Evolutionary conservation across 495 filamentous ascomycete genomes (phyloP).

Genomic region (Hypoxylon subgilvum): DNA sequence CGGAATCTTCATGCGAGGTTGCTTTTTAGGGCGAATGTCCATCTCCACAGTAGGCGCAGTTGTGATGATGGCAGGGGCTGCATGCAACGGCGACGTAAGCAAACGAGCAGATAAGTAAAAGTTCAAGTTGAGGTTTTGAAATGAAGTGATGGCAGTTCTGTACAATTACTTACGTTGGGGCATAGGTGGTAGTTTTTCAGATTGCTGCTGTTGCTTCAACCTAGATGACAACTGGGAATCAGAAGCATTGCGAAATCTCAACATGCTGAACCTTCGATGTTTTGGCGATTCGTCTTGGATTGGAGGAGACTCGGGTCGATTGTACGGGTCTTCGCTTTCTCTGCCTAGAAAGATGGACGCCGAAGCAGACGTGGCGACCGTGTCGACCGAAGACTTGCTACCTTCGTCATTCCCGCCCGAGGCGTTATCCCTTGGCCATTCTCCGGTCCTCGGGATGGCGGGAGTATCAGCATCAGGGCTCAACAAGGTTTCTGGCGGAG

Average conservation of each 20-base stretch:
- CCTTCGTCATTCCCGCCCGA: slow-evolving; percentile 18
- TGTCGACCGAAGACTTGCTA: slow-evolving; percentile 29
- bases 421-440: slow-evolving; percentile 2
- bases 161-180: slow-evolving; percentile 70
- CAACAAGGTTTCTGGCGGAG: slow-evolving; percentile 18
- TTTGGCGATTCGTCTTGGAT: slow-evolving; percentile 57
- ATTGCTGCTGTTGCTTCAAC: slow-evolving; percentile 72
- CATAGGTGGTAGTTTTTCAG: slow-evolving; percentile 69
- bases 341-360: slow-evolving; percentile 28
- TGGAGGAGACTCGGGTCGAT: slow-evolving; percentile 45
- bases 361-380: slow-evolving; percentile 26
- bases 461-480: slow-evolving; percentile 24
- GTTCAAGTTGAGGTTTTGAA: too few species aligned
- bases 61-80: slow-evolving; percentile 89
- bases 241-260: slow-evolving; percentile 90
- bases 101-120: too few species aligned
- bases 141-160: too few species aligned
- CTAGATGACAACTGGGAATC: slow-evolving; percentile 86
- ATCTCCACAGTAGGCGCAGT: slow-evolving; percentile 83
- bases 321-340: slow-evolving; percentile 41
- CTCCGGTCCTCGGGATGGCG: slow-evolving; percentile 19
- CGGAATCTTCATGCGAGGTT: slow-evolving; percentile 56
- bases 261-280: slow-evolving; percentile 81
- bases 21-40: slow-evolving; percentile 55
- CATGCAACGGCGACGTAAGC: slow-evolving; percentile 12